A percentile compares a stretch with the other conserved stretches of the same genome.
phyloP scores from a whole-genome alignment of 192 early-diverging fungal species.

The Coemansia asiatica region DNA sequence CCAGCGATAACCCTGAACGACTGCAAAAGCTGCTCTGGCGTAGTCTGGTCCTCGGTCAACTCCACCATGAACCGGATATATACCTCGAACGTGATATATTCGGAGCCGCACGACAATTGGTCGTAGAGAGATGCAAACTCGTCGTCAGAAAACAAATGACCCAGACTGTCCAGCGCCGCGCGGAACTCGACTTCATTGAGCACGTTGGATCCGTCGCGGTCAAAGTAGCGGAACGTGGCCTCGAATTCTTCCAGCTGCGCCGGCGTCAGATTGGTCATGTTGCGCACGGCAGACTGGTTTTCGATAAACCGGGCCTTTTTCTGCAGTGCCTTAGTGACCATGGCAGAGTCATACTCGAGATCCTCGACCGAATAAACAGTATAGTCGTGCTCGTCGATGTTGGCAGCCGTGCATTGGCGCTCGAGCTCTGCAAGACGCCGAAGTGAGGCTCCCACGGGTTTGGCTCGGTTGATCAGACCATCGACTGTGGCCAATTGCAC shows the following conservation, averaged over 20 bases:
- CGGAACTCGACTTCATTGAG: slow-evolving; percentile 79
- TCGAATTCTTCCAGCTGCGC: slow-evolving; percentile 92
- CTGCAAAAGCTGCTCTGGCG: slow-evolving; percentile 78
- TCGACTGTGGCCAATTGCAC: slow-evolving; percentile 67
- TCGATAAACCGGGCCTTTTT: slow-evolving; percentile 89
- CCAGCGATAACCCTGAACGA: slow-evolving; percentile 84
- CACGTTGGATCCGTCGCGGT: slow-evolving; percentile 81
- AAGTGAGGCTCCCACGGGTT: slow-evolving; percentile 58
- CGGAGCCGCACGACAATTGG: slow-evolving; percentile 60
- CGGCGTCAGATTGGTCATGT: slow-evolving; percentile 90
- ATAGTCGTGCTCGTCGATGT: slow-evolving; percentile 92
- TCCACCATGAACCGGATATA: slow-evolving; percentile 85
- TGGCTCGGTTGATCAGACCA: slow-evolving; percentile 56
- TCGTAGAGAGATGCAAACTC: slow-evolving; percentile 71
- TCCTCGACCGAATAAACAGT: slow-evolving; percentile 92
- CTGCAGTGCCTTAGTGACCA: slow-evolving; percentile 75
- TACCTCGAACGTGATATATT: slow-evolving; percentile 80
- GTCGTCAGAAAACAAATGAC: slow-evolving; percentile 70
- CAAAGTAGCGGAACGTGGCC: slow-evolving; percentile 88
- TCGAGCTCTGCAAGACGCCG: slow-evolving; percentile 63
- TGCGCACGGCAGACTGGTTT: slow-evolving; percentile 92
- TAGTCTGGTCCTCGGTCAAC: slow-evolving; percentile 88
- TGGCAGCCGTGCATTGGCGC: slow-evolving; percentile 72
- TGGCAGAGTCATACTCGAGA: slow-evolving; percentile 78
- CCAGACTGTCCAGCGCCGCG: slow-evolving; percentile 78